Evolutionary conservation across 768 basidiomycete genomes (phyloP).

Genomic region (Boletus coccyginus): DNA sequence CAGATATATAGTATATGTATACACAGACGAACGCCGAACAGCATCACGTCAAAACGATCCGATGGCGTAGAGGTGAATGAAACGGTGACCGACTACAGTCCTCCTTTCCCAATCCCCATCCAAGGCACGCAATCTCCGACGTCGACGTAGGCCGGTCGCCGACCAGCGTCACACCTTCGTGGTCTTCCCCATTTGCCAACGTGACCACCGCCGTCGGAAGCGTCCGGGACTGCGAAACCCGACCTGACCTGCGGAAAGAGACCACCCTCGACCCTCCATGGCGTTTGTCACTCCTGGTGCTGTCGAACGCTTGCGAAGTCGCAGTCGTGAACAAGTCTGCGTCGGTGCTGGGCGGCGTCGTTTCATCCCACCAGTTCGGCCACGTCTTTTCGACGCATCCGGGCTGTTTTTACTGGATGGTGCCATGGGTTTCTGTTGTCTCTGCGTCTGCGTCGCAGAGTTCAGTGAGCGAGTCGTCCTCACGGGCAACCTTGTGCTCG

Average conservation of each 20-base stretch:
- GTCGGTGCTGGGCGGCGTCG: not conserved
- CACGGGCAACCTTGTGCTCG: no score
- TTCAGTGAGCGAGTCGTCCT: constrained; percentile 22
- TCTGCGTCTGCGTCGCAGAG: constrained; percentile 23
- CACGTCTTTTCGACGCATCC: no score
- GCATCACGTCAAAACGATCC: no score
- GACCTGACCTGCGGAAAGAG: not conserved
- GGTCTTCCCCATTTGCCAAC: not conserved
- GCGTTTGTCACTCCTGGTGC: no score
- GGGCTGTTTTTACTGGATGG: no score
- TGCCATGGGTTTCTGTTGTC: no score
- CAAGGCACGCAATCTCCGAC: not conserved
- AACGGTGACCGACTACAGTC: no score
- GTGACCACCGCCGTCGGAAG: not conserved
- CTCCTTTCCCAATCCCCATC: not conserved
- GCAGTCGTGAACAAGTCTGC: not conserved
- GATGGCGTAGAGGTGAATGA: no score
- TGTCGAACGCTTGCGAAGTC: no score
- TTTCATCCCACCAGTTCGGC: no score
- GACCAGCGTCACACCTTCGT: not conserved
- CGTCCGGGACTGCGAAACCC: not conserved
- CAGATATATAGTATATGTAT: no score
- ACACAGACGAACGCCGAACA: no score
- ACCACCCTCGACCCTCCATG: not conserved
- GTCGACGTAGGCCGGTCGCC: not conserved